These are phyloP conservation scores for Cercospora nicotianae DNA, from an alignment of 2,329 filamentous ascomycete genomes.

Conservation along the genomic window DNA sequence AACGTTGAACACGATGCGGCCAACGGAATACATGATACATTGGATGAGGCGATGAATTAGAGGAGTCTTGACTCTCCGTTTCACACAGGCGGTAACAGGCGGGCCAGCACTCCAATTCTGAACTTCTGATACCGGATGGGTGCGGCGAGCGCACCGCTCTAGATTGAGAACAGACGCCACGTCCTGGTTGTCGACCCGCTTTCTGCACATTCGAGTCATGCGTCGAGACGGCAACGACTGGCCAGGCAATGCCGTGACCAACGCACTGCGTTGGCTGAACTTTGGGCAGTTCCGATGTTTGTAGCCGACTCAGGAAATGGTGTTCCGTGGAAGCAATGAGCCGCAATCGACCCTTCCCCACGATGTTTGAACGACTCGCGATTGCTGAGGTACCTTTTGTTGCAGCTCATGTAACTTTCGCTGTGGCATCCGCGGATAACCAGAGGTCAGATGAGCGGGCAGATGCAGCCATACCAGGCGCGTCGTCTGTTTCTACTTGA, in stretches of 20 bases:
- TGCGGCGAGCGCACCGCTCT: background rate
- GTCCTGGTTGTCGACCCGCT: constrained; percentile 1
- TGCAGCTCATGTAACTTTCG: background rate
- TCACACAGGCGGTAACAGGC: background rate
- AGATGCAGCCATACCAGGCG: background rate
- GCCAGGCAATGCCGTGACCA: background rate
- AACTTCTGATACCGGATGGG: background rate
- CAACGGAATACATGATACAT: background rate
- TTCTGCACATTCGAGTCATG: background rate
- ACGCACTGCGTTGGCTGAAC: background rate
- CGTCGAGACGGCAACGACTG: background rate
- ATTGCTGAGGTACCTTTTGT: background rate
- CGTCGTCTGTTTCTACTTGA: background rate
- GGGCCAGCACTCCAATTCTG: background rate
- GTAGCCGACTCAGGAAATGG: background rate
- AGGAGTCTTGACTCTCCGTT: background rate
- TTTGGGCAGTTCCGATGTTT: background rate
- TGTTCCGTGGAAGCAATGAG: background rate
- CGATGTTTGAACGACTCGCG: background rate
- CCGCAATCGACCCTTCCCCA: background rate
- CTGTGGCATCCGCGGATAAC: background rate
- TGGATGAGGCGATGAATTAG: background rate
- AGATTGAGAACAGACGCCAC: background rate
- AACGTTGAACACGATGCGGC: background rate
- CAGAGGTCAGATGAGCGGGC: background rate